These are phyloP conservation scores for Calonectria naviculata DNA, from an alignment of 2,329 filamentous ascomycete species.

Conservation along the genomic window DNA sequence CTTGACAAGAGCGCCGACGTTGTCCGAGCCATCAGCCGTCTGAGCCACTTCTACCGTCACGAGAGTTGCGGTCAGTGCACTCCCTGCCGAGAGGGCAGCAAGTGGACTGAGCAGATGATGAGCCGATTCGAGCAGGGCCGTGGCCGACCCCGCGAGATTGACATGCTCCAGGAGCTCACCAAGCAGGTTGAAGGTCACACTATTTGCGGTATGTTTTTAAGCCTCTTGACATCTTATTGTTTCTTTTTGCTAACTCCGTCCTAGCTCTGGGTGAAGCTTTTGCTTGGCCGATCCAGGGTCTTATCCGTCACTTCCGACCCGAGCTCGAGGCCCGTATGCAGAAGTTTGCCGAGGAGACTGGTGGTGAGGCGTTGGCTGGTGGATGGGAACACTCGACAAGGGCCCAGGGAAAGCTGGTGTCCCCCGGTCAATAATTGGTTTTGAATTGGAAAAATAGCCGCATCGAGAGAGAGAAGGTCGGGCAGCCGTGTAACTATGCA, in stretches of 20 bases:
- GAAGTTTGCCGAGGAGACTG: conserved; percentile 78
- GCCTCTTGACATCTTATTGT: background rate
- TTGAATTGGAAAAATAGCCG: conserved; percentile 26
- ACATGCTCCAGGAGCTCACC: conserved; percentile 99
- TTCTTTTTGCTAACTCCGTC: conserved; percentile 41
- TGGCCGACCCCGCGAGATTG: conserved; percentile 91
- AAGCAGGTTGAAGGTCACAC: conserved; percentile 99
- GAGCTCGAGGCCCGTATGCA: conserved; percentile 93
- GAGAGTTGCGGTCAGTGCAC: conserved; percentile 99
- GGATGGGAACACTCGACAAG: conserved; percentile 84
- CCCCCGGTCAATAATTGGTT: conserved; percentile 83
- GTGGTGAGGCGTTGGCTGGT: conserved; percentile 82
- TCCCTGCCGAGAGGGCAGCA: conserved; percentile 98
- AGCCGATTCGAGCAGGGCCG: conserved; percentile 92
- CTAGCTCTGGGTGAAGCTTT: conserved; percentile 94
- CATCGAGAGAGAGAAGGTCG: conserved; percentile 28
- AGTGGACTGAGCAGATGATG: conserved; percentile 99
- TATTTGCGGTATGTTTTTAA: conserved; percentile 80
- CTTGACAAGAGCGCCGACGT: conserved; percentile 99
- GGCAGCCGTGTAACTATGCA: conserved; percentile 41
- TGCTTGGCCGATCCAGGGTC: conserved; percentile 97
- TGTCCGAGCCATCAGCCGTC: conserved; percentile 90
- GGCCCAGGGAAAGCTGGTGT: conserved; percentile 84
- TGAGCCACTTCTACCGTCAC: conserved; percentile 98
- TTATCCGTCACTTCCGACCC: conserved; percentile 97